These are phyloP conservation scores for Pythium pyrilobum DNA, from an alignment of 352 stramenopile genomes.

Conservation along the genomic window DNA sequence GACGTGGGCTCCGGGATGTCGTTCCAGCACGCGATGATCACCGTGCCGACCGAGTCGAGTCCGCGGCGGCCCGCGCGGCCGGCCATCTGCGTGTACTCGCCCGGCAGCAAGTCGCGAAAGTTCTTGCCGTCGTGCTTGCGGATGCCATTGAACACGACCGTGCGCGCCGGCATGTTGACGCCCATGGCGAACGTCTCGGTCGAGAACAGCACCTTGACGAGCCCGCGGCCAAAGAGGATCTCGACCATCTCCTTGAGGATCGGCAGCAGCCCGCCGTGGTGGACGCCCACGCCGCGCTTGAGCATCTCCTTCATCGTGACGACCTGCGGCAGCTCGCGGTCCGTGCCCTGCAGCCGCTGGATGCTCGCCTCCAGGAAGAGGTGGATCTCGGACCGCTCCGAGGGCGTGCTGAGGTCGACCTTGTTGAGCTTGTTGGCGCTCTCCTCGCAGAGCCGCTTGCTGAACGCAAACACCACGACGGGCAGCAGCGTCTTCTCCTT, in stretches of 20 bases:
- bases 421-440: slow-evolving; percentile 73
- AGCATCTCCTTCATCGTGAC: slow-evolving; percentile 96
- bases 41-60: slow-evolving; percentile 95
- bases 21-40: slow-evolving; percentile 97
- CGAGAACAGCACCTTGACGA: slow-evolving; percentile 98
- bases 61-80: slow-evolving; percentile 95
- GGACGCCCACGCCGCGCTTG: slow-evolving; percentile 94
- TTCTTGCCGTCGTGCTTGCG: slow-evolving; percentile 96
- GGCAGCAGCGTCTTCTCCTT: slow-evolving; percentile 92
- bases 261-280: slow-evolving; percentile 96
- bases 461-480: slow-evolving; percentile 94
- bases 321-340: slow-evolving; percentile 98
- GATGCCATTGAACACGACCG: slow-evolving; percentile 96
- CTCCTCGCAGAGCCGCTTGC: slow-evolving; percentile 81
- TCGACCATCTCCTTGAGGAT: slow-evolving; percentile 99
- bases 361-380: slow-evolving; percentile 76
- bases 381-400: slow-evolving; percentile 80
- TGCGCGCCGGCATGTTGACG: slow-evolving; percentile 98
- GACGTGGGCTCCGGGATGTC: slow-evolving; percentile 96
- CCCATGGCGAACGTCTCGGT: slow-evolving; percentile 99
- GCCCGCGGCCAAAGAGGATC: slow-evolving; percentile 95
- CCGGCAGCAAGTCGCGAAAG: slow-evolving; percentile 85
- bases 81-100: slow-evolving; percentile 96
- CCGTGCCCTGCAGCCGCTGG: slow-evolving; percentile 87
- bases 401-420: slow-evolving; percentile 61